Percentiles rank a stretch among this genome's conserved stretches.
Conservation (phyloP, 2,329 filamentous ascomycete genomes). For the Aspergillus sojae region DNA sequence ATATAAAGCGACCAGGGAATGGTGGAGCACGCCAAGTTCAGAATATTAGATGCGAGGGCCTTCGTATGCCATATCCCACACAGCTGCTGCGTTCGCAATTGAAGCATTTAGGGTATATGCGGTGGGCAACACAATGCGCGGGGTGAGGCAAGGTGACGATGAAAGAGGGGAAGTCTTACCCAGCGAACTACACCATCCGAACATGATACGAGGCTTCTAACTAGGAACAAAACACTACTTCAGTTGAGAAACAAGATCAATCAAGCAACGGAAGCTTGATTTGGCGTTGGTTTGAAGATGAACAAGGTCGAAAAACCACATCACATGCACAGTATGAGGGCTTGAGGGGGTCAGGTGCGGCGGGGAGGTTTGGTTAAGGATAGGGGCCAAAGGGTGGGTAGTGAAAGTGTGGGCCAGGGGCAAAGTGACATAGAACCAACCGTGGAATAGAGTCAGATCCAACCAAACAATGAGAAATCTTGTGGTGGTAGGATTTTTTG, state of each 20-base stretch:
- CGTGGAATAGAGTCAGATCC: neutral
- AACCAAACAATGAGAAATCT: neutral
- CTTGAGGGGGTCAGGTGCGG: neutral
- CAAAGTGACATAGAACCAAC: neutral
- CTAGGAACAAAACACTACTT: neutral
- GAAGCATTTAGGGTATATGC: slow-evolving; percentile 1
- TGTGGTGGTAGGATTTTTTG: neutral
- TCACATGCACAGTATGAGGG: neutral
- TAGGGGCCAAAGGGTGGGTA: neutral
- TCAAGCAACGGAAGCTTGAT: neutral
- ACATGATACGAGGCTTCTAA: slow-evolving; percentile 27
- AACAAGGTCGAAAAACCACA: neutral
- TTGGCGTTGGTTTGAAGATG: neutral
- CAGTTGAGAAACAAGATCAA: neutral
- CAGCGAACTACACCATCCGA: slow-evolving; percentile 36
- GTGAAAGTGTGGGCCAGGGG: neutral
- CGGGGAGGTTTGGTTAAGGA: neutral
- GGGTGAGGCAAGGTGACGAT: neutral
- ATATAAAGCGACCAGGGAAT: neutral
- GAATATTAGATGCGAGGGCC: neutral
- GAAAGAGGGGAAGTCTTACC: slow-evolving; percentile 27
- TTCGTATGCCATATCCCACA: neutral
- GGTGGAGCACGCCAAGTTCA: neutral
- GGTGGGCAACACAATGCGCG: neutral
- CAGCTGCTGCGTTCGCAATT: neutral